phyloP scores from a whole-genome alignment of 169 alveolate species.

The Toxoplasma gondii region DNA sequence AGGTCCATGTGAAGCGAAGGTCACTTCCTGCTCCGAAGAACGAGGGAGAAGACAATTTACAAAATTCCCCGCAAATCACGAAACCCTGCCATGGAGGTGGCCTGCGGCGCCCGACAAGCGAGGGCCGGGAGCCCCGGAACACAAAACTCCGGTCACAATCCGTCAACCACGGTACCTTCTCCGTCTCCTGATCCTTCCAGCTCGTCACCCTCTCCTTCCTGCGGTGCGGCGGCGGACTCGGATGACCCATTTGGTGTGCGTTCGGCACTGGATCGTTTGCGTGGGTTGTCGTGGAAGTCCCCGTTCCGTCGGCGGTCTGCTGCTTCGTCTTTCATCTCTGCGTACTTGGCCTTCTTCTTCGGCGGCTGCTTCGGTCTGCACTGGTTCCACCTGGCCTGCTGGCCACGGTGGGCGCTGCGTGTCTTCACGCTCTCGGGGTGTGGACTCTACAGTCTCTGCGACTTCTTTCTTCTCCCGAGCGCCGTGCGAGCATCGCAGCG shows the following conservation, averaged over 20 bases:
- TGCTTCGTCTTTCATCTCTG: background rate
- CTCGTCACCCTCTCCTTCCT: background rate
- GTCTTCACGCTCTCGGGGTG: background rate
- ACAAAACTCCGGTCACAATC: background rate
- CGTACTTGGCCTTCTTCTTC: background rate
- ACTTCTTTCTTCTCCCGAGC: background rate
- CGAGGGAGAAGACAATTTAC: too few relatives aligned
- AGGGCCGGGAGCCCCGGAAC: background rate
- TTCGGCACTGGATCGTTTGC: background rate
- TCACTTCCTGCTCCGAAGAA: too few relatives aligned
- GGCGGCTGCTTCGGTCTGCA: conserved; percentile 22
- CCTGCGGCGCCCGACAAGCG: too few relatives aligned
- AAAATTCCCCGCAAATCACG: too few relatives aligned
- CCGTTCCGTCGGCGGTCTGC: background rate
- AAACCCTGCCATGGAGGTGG: too few relatives aligned
- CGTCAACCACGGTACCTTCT: background rate
- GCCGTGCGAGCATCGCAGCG: conserved; percentile 1
- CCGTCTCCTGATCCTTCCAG: background rate
- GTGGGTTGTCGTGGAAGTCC: background rate
- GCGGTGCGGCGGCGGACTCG: background rate
- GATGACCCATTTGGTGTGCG: background rate
- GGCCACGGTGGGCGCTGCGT: conserved; percentile 8
- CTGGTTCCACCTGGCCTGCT: background rate
- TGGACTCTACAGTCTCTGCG: background rate
- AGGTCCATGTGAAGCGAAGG: too few relatives aligned